Conservation (phyloP, 2,329 filamentous ascomycete species). For the Calycina herbarum region DNA sequence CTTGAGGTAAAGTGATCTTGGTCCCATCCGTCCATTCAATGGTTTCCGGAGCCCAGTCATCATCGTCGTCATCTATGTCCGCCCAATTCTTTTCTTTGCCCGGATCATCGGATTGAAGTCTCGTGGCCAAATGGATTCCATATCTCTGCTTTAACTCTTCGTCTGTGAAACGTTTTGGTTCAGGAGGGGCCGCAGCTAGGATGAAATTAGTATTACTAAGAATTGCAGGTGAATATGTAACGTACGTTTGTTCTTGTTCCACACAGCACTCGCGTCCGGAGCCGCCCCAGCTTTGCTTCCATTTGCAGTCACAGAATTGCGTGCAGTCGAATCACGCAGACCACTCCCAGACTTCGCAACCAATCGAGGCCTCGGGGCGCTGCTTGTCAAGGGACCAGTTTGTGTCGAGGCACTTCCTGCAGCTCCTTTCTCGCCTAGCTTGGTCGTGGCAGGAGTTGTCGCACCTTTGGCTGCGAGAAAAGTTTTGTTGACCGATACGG, state of each 20-base stretch:
- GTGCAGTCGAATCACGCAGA: constrained; percentile 53
- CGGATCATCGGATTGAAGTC: constrained; percentile 72
- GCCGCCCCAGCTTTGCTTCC: constrained; percentile 59
- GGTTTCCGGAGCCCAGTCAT: constrained; percentile 81
- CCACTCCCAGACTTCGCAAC: constrained; percentile 72
- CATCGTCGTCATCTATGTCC: constrained; percentile 85
- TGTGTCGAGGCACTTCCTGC: constrained; percentile 46
- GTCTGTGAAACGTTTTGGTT: constrained; percentile 80
- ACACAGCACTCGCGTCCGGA: constrained; percentile 73
- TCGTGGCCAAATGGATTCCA: constrained; percentile 80
- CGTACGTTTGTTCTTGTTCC: constrained; percentile 87
- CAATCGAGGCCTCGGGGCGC: constrained; percentile 65
- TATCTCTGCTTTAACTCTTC: constrained; percentile 82
- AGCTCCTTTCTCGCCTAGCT: constrained; percentile 53
- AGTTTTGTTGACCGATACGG: constrained; percentile 81
- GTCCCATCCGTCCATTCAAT: constrained; percentile 89
- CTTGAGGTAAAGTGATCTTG: constrained; percentile 71
- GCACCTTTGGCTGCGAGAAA: constrained; percentile 73
- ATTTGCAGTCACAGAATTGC: constrained; percentile 46
- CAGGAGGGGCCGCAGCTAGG: constrained; percentile 61
- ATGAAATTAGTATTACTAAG: constrained; percentile 31
- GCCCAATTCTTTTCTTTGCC: constrained; percentile 83
- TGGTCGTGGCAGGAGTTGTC: constrained; percentile 46
- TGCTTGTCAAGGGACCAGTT: constrained; percentile 47
- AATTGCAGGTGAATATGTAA: constrained; percentile 18